Base-by-base conservation (phyloP, 495 filamentous ascomycete species). In the Collariella sp. region DNA sequence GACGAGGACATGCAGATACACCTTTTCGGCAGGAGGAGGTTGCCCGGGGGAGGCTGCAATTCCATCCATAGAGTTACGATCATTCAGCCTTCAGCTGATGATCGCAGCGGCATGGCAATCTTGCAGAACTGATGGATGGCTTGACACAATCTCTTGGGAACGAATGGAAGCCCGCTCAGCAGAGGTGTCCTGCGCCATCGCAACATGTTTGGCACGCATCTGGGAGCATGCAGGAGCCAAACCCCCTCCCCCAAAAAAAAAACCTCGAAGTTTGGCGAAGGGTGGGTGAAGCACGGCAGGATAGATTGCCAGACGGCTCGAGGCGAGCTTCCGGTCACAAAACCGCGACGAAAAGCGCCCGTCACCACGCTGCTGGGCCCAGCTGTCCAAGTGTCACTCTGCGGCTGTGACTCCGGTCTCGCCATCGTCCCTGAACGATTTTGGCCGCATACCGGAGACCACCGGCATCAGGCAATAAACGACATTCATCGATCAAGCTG, bases 361-460 rank as follows among this genome's bases (percentile, higher is more conserved):
- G 53, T 50, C 51, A 57, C 35, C 34, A 46, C 13, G 40, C 26
- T 29, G 33, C 31, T 7, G 52, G 23, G 43, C n/a, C 20, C 54
- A 40, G 46, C 46, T 40, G 34, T 44, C 23, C 31, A 20, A 40
- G 15, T 20, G 33, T 42, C 42, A 23, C 43, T 56, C 22, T 31
- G 46, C 52, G 56, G 57, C 60, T 50, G 55, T 55, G 50, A 56
- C 36, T 55, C 44, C 35, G 47, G 50, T 54, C 46, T 62, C 50
- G 34, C 44, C 45, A 65, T 31, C 20, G 46, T 46, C 45, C 43
- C 50, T 46, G 53, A 46, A 43, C 52, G 57, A 60, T 55, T 53
- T 58, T 46, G 53, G 20, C 52, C 47, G 41, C 46, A 38, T 52
- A 24, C 48, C 43, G 42, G 19, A 56, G 47, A 51, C 26, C 46